phyloP scores from a whole-genome alignment of 192 early-diverging fungal species.

The Coemansia sp. region DNA sequence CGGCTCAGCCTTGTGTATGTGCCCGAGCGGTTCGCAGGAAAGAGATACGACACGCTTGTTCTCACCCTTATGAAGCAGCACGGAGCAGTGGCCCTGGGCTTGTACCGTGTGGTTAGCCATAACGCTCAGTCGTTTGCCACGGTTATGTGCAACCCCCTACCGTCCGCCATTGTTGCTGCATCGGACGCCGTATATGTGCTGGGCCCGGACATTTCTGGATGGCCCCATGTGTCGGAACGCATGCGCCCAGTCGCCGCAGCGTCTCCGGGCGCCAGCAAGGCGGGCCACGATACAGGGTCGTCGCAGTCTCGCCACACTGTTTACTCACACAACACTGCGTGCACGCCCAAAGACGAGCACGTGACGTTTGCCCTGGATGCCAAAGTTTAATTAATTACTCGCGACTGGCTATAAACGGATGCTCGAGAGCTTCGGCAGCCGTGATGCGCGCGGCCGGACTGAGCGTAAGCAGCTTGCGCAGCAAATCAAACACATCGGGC shows the following conservation, averaged over 20 bases:
- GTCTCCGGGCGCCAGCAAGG: constrained; percentile 1
- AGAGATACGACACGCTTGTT: constrained; percentile 40
- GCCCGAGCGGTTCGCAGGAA: constrained; percentile 28
- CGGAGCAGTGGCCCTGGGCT: constrained; percentile 34
- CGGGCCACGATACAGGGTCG: constrained; percentile 5
- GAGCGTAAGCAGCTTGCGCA: constrained; percentile 60
- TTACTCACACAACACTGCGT: constrained; percentile 40
- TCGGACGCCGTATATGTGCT: constrained; percentile 47
- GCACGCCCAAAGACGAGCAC: neutral
- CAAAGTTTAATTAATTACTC: constrained; percentile 7
- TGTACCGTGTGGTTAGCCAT: constrained; percentile 44
- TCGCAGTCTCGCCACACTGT: constrained; percentile 46
- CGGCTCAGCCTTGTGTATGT: constrained; percentile 33
- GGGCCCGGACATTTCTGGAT: constrained; percentile 34
- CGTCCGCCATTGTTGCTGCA: constrained; percentile 14
- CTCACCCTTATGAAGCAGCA: constrained; percentile 52
- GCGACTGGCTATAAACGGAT: constrained; percentile 63
- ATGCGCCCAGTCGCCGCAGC: neutral
- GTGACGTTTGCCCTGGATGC: neutral
- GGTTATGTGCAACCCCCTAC: constrained; percentile 51
- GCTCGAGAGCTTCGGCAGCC: constrained; percentile 72
- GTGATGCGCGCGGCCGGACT: constrained; percentile 67
- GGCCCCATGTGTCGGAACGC: constrained; percentile 31
- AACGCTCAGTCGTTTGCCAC: constrained; percentile 35
- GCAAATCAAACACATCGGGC: constrained; percentile 60